Conservation (phyloP, 306 rosid species). For the Cicer judaicum region DNA sequence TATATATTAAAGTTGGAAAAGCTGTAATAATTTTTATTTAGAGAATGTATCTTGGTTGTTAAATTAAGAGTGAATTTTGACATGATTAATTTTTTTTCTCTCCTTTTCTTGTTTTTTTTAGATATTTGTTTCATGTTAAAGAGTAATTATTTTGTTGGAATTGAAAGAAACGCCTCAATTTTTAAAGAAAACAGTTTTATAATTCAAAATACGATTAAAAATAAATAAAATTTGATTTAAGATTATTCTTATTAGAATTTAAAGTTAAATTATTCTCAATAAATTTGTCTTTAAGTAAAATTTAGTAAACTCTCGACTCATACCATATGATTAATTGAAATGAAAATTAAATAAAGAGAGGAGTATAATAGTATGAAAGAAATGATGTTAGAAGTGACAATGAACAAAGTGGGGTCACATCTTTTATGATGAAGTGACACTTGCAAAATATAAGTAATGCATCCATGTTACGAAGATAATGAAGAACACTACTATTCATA, state of each 20-base stretch:
- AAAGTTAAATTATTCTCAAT: too few relatives aligned
- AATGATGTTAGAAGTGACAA: conserved; percentile 43
- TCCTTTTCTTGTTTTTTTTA: neutral
- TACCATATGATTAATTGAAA: too few relatives aligned
- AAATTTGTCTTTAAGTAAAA: too few relatives aligned
- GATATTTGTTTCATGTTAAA: conserved; percentile 19
- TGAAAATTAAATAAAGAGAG: neutral
- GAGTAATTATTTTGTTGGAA: conserved; percentile 35
- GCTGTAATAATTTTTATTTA: conserved; percentile 39
- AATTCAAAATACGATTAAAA: too few relatives aligned
- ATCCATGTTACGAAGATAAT: conserved; percentile 17
- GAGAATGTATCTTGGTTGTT: conserved; percentile 42
- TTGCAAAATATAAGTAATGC: conserved; percentile 12
- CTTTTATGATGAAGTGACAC: conserved; percentile 47
- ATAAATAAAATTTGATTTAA: too few relatives aligned
- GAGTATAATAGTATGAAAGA: conserved; percentile 37
- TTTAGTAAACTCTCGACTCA: too few relatives aligned
- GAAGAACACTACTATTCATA: conserved; percentile 38
- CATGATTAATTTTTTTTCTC: neutral
- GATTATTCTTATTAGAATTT: too few relatives aligned
- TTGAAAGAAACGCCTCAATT: neutral
- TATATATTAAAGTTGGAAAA: conserved; percentile 38
- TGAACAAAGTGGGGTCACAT: conserved; percentile 57
- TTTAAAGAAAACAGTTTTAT: too few relatives aligned
- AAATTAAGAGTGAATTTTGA: conserved; percentile 40